Percentiles rank a stretch among this genome's conserved stretches.
These are phyloP conservation scores for Colletotrichum camelliae DNA, from an alignment of 2,329 filamentous ascomycete species.

Conservation along the genomic window DNA sequence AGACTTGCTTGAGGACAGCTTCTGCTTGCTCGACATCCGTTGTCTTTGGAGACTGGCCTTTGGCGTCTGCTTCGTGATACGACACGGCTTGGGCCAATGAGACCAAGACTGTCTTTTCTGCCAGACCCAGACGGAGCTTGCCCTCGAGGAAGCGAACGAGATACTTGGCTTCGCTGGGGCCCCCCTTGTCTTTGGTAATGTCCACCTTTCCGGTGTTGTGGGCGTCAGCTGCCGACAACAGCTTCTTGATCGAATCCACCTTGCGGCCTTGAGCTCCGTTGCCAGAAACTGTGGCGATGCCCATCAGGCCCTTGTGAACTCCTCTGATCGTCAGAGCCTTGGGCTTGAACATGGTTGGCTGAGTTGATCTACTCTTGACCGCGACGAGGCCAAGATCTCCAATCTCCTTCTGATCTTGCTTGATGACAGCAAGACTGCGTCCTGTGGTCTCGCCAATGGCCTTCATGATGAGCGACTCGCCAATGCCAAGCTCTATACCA, in stretches of 20 bases:
- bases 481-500: conserved; percentile 96
- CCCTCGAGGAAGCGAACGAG: conserved; percentile 93
- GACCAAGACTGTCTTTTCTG: conserved; percentile 90
- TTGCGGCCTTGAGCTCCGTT: conserved; percentile 90
- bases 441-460: conserved; percentile 95
- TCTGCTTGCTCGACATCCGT: conserved; percentile 85
- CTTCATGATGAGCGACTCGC: conserved; percentile 98
- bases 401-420: conserved; percentile 94
- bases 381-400: conserved; percentile 94
- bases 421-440: conserved; percentile 86
- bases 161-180: conserved; percentile 93
- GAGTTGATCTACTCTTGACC: conserved; percentile 92
- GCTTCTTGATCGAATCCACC: conserved; percentile 93
- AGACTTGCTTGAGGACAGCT: conserved; percentile 85
- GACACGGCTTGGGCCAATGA: conserved; percentile 89
- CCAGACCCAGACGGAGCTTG: conserved; percentile 88
- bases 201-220: conserved; percentile 79
- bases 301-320: conserved; percentile 87
- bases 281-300: conserved; percentile 85
- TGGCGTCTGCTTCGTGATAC: conserved; percentile 77
- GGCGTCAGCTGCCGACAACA: conserved; percentile 88
- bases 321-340: conserved; percentile 86
- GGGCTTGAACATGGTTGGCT: conserved; percentile 98
- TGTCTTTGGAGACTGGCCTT: conserved; percentile 73
- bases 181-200: conserved; percentile 90